Evolutionary conservation across 169 alveolate genomes (phyloP).

Genomic region (Eimeria falciformis): DNA sequence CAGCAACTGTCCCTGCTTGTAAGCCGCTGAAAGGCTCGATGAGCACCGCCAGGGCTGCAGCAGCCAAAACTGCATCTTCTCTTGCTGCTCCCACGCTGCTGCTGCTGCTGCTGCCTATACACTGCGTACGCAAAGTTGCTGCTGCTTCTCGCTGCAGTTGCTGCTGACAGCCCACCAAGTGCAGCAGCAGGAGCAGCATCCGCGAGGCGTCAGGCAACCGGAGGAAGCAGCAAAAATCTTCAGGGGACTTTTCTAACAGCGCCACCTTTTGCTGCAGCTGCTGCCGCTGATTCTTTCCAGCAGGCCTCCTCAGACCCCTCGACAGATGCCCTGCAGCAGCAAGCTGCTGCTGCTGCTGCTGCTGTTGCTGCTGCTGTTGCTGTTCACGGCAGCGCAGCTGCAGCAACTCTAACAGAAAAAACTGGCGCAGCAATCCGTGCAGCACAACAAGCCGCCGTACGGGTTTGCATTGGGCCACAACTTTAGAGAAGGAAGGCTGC

Average conservation of each 20-base stretch:
- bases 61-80: neutral
- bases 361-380: neutral
- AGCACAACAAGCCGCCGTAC: slow-evolving; percentile 34
- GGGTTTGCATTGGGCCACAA: neutral
- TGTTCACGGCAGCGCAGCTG: slow-evolving; percentile 36
- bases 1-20: neutral
- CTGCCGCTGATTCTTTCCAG: slow-evolving; percentile 7
- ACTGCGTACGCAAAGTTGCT: neutral
- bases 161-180: slow-evolving; percentile 44
- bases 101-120: slow-evolving; percentile 28
- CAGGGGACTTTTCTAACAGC: slow-evolving; percentile 14
- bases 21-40: slow-evolving; percentile 39
- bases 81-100: slow-evolving; percentile 33
- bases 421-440: slow-evolving; percentile 67
- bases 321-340: neutral
- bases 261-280: slow-evolving; percentile 33
- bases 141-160: neutral
- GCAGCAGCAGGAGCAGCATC: slow-evolving; percentile 70
- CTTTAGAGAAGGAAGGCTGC: neutral
- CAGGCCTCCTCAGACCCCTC: slow-evolving; percentile 7
- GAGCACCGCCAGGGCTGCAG: slow-evolving; percentile 46
- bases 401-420: slow-evolving; percentile 33
- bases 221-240: slow-evolving; percentile 40
- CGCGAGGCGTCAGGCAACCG: slow-evolving; percentile 24
- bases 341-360: slow-evolving; percentile 54